Percentiles rank a stretch among this genome's conserved stretches.
phyloP scores from a whole-genome alignment of 495 filamentous ascomycete genomes.

The Acidomyces sp. region DNA sequence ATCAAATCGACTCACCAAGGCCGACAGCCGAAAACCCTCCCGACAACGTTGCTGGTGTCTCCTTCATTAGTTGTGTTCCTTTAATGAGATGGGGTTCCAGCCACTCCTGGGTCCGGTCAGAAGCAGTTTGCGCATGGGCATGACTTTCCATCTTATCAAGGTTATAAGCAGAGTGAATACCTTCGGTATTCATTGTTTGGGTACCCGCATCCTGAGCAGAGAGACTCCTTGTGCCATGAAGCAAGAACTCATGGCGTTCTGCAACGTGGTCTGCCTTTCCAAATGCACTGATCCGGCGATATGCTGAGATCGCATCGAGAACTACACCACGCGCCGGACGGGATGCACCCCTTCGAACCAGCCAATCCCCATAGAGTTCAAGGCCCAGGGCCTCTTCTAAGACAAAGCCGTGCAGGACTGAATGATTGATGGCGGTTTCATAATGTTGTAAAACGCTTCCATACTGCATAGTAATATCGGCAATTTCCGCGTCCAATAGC shows the following conservation, averaged over 20 bases:
- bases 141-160: constrained; percentile 34
- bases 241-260: constrained; percentile 56
- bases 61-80: constrained; percentile 21
- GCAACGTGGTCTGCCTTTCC: constrained; percentile 62
- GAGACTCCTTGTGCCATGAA: constrained; percentile 49
- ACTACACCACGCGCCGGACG: constrained; percentile 60
- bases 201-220: constrained; percentile 55
- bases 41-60: constrained; percentile 21
- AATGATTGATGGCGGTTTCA: constrained; percentile 69
- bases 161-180: constrained; percentile 21
- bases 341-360: constrained; percentile 55
- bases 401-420: constrained; percentile 58
- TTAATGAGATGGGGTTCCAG: constrained; percentile 25
- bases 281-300: constrained; percentile 57
- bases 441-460: constrained; percentile 50
- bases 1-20: too few relatives aligned
- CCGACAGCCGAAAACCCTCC: constrained; percentile 26
- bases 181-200: constrained; percentile 42
- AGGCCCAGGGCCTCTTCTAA: constrained; percentile 71
- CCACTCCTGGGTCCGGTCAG: constrained; percentile 55
- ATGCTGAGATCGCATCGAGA: constrained; percentile 59
- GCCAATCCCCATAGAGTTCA: constrained; percentile 64
- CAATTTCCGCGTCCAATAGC: constrained; percentile 58
- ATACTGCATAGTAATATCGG: constrained; percentile 51
- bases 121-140: constrained; percentile 26